Percentiles rank a stretch among this genome's conserved stretches.
These are phyloP conservation scores for Yamadazyma olivae DNA, from an alignment of 805 yeast species.

Conservation along the genomic window DNA sequence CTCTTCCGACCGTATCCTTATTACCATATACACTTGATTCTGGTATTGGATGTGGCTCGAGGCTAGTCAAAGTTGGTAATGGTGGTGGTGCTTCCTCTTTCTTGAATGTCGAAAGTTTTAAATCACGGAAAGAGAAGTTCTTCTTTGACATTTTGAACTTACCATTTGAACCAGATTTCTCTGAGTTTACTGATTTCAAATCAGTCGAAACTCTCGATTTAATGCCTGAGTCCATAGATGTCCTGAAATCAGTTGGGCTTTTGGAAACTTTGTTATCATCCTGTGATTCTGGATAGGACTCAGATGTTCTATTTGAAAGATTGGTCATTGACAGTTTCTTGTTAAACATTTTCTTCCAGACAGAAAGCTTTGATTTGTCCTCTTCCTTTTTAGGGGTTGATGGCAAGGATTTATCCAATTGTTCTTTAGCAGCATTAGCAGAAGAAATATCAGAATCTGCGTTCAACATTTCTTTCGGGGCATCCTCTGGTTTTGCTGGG, in stretches of 20 bases:
- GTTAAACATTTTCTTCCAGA: slow-evolving; percentile 12
- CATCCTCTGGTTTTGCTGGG: background rate
- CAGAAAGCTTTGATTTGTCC: background rate
- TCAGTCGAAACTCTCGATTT: too few species aligned
- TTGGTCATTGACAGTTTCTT: too few species aligned
- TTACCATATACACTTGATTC: background rate
- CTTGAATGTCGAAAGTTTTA: slow-evolving; percentile 11
- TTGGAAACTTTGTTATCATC: too few species aligned
- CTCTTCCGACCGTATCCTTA: too few species aligned
- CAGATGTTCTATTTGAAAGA: too few species aligned
- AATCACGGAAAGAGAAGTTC: slow-evolving; percentile 12
- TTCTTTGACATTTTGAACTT: slow-evolving; percentile 6
- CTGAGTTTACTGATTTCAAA: slow-evolving; percentile 5
- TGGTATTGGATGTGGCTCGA: slow-evolving; percentile 5
- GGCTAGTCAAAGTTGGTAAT: slow-evolving; percentile 6
- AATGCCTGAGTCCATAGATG: too few species aligned
- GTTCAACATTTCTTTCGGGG: too few species aligned
- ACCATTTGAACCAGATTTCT: slow-evolving; percentile 3
- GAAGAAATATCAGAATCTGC: too few species aligned
- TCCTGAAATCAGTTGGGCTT: too few species aligned
- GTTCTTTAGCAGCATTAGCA: too few species aligned
- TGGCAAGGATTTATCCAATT: slow-evolving; percentile 11
- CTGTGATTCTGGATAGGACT: too few species aligned
- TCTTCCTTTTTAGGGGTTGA: slow-evolving; percentile 7
- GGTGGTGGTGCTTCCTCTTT: slow-evolving; percentile 9